phyloP scores from a whole-genome alignment of 768 basidiomycete species.

The Pisolithus albus region DNA sequence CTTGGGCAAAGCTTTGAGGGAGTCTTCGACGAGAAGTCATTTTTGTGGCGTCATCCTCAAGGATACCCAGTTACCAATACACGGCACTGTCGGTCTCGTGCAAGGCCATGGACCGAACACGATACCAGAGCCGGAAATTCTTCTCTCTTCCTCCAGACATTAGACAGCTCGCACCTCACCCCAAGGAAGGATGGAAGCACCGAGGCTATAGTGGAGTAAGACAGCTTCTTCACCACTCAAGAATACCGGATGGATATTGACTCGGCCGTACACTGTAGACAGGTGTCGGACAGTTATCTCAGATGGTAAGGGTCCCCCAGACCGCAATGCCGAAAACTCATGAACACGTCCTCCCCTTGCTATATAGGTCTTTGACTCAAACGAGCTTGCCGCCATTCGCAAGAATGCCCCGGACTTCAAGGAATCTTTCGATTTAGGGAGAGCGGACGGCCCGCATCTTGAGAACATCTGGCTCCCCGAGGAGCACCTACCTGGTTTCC shows the following conservation, averaged over 20 bases:
- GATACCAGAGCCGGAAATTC: constrained; percentile 36
- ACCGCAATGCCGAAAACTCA: too few species aligned
- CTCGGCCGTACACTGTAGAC: constrained; percentile 16
- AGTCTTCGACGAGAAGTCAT: too few species aligned
- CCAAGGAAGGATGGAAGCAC: constrained; percentile 38
- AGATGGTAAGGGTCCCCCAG: constrained; percentile 9
- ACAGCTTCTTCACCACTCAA: not conserved
- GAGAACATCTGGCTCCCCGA: constrained; percentile 58
- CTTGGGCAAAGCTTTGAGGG: too few species aligned
- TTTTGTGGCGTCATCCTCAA: too few species aligned
- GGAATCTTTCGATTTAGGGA: constrained; percentile 51
- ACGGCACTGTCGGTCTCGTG: too few species aligned
- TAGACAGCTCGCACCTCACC: constrained; percentile 42
- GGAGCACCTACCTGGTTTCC: constrained; percentile 45
- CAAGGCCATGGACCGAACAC: too few species aligned
- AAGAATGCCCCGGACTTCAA: constrained; percentile 35
- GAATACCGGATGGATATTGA: not conserved
- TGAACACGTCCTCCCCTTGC: not conserved
- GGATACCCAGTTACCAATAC: too few species aligned
- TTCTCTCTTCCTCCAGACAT: constrained; percentile 32
- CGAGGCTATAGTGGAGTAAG: constrained; percentile 30
- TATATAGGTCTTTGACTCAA: constrained; percentile 26
- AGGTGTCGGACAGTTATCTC: constrained; percentile 36
- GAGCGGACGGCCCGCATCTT: constrained; percentile 32
- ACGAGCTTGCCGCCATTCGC: constrained; percentile 23